Conservation (phyloP, 176 grass and related monocot species). For the barley (Hordeum vulgare) region MorexV3_pseudomolecules_assembly NC_058520.1:549905198-549905697, state of each 20-base stretch:
- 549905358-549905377: neutral
- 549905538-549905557: neutral
- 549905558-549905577: neutral
- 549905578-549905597: neutral
- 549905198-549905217: neutral
- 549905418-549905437: slow-evolving; percentile 94
- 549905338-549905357: neutral
- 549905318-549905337: neutral
- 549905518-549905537: neutral
- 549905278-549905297: slow-evolving; percentile 85
- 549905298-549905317: neutral
- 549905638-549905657: neutral
- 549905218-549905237: slow-evolving; percentile 87
- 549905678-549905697: neutral
- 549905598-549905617: neutral
- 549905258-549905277: slow-evolving; percentile 98
- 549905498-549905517: neutral
- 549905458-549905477: slow-evolving; percentile 99
- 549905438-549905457: slow-evolving; percentile 96
- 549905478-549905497: slow-evolving; percentile 71
- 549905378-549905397: slow-evolving; percentile 35
- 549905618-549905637: neutral
- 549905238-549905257: slow-evolving; percentile 95
- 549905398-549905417: slow-evolving; percentile 99
- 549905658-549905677: neutral